Conservation (phyloP, 331 rosid genomes). For the Acacia pycnantha region DNA sequence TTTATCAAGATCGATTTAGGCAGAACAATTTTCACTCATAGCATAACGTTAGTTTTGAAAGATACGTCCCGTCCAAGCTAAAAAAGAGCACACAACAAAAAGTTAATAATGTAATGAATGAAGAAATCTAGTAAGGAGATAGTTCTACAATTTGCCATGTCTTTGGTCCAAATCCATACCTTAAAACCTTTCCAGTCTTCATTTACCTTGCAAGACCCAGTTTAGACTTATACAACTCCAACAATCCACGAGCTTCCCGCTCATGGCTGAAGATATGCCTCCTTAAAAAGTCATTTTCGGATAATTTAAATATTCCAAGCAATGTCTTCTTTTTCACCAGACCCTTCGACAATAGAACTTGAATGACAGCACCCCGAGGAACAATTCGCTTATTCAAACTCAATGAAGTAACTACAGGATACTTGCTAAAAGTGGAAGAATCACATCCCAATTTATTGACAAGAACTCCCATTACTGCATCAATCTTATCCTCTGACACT, state of each 20-base stretch:
- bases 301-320: background rate
- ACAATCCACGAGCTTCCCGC: background rate
- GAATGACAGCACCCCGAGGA: background rate
- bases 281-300: background rate
- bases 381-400: background rate
- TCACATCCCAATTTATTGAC: background rate
- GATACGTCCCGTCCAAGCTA: background rate
- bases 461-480: background rate
- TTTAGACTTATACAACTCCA: background rate
- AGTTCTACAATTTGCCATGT: background rate
- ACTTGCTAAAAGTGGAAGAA: background rate
- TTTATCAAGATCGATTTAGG: background rate
- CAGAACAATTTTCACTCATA: background rate
- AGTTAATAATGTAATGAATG: background rate
- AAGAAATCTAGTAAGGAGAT: background rate
- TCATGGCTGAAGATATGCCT: background rate
- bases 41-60: background rate
- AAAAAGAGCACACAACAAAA: background rate
- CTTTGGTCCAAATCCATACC: too few relatives aligned
- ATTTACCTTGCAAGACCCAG: too few relatives aligned
- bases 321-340: background rate
- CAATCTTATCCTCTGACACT: background rate
- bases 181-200: too few relatives aligned
- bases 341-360: background rate
- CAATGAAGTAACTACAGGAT: background rate